Evolutionary conservation across 2,329 filamentous ascomycete genomes (phyloP), one percentile per base, ranked within the genome.

Genomic region (Venturiaceae sp.): DNA sequence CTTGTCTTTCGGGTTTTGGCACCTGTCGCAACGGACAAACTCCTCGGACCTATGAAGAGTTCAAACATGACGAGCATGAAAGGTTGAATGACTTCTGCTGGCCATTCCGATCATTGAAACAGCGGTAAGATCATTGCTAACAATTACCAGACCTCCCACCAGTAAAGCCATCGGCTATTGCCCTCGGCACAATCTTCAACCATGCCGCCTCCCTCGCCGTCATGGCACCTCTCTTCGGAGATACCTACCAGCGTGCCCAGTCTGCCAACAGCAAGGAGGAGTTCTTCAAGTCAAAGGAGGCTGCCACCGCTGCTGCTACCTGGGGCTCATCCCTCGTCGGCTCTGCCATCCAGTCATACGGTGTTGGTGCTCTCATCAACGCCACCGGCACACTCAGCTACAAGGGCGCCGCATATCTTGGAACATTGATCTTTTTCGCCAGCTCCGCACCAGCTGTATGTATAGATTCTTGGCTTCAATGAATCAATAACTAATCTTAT

Each of bases 81-180:
- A n/a, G n/a, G n/a, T n/a, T n/a, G n/a, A n/a, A n/a, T n/a, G n/a
- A n/a, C n/a, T n/a, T n/a, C 5, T 23, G 19, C 39, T 23, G 39
- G 19, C 2, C 39, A 44, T 44, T 44, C n/a, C 13, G 9, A 21
- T 23, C 39, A 44, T n/a, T 6, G 3, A 8, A 44, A 44, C n/a
- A 23, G 3, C n/a, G n/a, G n/a, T n/a, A n/a, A n/a, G n/a, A n/a
- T n/a, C 39, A 11, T n/a, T 19, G n/a, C 28, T 61, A 33, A 30
- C 21, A 39, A 30, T 56, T 54, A 60, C 21, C 63, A 85, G 82
- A 88, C 72, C 81, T 89, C 58, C 86, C 86, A 66, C 80, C 92
- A 66, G 94, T 99, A 71, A 97, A 96, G 87, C 94, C 94, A 67
- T 96, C 92, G 71, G 92, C 94, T 69, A 96, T 99, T 71, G 94